A percentile compares a stretch with the other conserved stretches of the same genome.
Evolutionary conservation across 352 stramenopile species (phyloP).

Genomic region (Phytophthora aleatoria): DNA sequence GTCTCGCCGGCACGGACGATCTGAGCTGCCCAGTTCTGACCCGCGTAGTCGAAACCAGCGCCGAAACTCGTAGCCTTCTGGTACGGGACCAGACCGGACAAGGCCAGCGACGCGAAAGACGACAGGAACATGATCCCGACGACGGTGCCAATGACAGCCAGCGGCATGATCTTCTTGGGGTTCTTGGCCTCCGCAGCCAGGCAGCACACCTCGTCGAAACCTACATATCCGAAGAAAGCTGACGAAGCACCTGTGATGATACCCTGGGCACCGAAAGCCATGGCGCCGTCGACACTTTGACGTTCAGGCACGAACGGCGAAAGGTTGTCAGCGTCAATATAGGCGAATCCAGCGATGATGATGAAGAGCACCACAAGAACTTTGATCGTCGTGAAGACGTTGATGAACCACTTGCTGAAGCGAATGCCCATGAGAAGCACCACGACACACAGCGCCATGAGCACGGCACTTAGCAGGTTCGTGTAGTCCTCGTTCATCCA

Average conservation of each 20-base stretch:
- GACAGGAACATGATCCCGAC: constrained; percentile 75
- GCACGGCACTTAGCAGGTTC: constrained; percentile 61
- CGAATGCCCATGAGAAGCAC: constrained; percentile 85
- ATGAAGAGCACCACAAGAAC: constrained; percentile 92
- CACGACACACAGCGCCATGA: constrained; percentile 74
- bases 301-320: constrained; percentile 77
- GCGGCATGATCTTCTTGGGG: constrained; percentile 78
- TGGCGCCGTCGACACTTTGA: constrained; percentile 25
- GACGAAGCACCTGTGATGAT: constrained; percentile 83
- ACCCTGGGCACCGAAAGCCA: constrained; percentile 50
- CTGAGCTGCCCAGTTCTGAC: constrained; percentile 47
- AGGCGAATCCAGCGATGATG: constrained; percentile 84
- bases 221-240: constrained; percentile 94
- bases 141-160: constrained; percentile 84
- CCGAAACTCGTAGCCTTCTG: constrained; percentile 44
- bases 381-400: constrained; percentile 87
- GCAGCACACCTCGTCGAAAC: constrained; percentile 95
- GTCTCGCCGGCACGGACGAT: constrained; percentile 64
- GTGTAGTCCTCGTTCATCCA: constrained; percentile 65
- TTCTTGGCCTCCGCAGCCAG: constrained; percentile 85
- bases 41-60: constrained; percentile 46
- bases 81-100: constrained; percentile 79
- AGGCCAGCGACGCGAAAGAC: constrained; percentile 79
- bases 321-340: constrained; percentile 85
- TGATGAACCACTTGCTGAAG: constrained; percentile 90